phyloP scores from a whole-genome alignment of 352 stramenopile genomes.

The Pythium apleroticum region DNA sequence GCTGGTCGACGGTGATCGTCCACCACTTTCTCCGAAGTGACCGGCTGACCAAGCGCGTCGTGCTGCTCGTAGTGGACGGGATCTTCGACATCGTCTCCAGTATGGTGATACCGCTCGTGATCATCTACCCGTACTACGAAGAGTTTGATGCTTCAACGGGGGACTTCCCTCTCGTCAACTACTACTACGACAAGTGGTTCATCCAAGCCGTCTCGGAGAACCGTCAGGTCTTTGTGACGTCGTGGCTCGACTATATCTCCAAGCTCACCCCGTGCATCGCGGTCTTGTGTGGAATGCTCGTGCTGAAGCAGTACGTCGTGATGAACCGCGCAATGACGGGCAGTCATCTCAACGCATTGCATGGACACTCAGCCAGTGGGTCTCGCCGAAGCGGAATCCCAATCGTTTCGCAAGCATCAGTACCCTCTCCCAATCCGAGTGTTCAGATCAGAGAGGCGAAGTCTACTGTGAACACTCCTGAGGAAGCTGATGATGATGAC shows the following conservation, averaged over 20 bases:
- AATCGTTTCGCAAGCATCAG: no score
- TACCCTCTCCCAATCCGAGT: no score
- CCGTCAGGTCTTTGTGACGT: constrained; percentile 27
- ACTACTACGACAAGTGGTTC: constrained; percentile 29
- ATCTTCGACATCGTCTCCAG: constrained; percentile 22
- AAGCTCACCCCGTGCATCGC: not conserved
- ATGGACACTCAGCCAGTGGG: not conserved
- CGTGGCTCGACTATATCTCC: constrained; percentile 22
- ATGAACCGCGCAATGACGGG: not conserved
- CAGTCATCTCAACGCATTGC: not conserved
- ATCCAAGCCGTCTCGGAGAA: constrained; percentile 24
- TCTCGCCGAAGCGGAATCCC: no score
- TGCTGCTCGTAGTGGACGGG: constrained; percentile 9
- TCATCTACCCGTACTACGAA: constrained; percentile 23
- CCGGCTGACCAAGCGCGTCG: not conserved
- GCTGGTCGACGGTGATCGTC: constrained; percentile 12
- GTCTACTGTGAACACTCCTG: not conserved
- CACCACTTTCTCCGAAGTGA: not conserved
- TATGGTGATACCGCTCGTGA: constrained; percentile 20
- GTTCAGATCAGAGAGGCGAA: not conserved
- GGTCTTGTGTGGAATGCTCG: not conserved
- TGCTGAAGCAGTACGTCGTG: constrained; percentile 9
- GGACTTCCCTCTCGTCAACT: constrained; percentile 24
- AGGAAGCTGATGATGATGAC: not conserved
- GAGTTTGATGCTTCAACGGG: constrained; percentile 7